A percentile compares a stretch with the other conserved stretches of the same genome.
phyloP scores from a whole-genome alignment of 768 basidiomycete genomes.

The Phlebiopsis flavidoalba region DNA sequence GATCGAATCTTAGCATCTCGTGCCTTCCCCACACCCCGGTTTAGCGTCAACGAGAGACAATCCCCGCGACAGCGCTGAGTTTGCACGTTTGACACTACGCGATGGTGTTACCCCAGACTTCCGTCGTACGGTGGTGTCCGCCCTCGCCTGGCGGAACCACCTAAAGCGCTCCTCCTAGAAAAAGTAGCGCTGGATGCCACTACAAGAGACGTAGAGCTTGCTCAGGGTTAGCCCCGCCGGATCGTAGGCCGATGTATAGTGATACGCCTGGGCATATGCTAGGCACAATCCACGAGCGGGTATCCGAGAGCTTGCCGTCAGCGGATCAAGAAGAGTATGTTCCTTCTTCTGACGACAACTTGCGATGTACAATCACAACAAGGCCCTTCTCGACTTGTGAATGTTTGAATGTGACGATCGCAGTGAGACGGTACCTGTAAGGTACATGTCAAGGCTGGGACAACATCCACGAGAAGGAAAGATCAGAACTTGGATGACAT shows the following conservation, averaged over 20 bases:
- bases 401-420: background rate
- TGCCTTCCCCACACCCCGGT: no score
- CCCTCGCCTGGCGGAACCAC: background rate
- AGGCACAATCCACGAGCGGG: background rate
- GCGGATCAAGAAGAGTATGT: background rate
- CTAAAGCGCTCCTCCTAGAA: background rate
- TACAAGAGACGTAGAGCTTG: no score
- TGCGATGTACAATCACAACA: background rate
- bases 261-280: background rate
- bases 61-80: no score
- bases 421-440: background rate
- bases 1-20: no score
- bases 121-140: background rate
- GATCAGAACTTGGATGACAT: background rate
- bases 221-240: background rate
- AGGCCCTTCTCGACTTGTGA: background rate
- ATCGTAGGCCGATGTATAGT: background rate
- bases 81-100: no score
- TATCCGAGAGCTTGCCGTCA: background rate
- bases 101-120: background rate
- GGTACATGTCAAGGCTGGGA: background rate
- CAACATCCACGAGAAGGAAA: background rate
- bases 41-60: no score
- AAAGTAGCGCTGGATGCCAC: no score
- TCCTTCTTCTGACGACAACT: background rate